Percentiles rank a stretch among this genome's conserved stretches.
These are phyloP conservation scores for Diaporthe batatas DNA, from an alignment of 2,329 filamentous ascomycete species.

Conservation along the genomic window DNA sequence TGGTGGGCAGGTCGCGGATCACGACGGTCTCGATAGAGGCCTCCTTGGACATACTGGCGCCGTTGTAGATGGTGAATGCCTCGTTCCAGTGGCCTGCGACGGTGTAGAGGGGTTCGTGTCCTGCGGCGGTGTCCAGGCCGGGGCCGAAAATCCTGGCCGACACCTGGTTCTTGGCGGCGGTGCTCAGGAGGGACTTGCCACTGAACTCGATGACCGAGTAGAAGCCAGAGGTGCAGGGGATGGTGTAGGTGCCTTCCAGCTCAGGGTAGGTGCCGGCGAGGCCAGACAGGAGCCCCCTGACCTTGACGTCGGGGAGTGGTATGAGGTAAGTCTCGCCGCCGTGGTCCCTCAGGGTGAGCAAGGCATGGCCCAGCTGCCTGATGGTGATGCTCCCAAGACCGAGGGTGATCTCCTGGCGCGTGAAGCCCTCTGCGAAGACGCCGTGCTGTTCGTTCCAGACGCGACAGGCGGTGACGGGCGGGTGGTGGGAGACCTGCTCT, in stretches of 20 bases:
- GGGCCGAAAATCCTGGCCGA: slow-evolving; percentile 44
- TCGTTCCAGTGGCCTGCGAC: slow-evolving; percentile 48
- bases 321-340: slow-evolving; percentile 47
- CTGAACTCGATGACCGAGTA: slow-evolving; percentile 47
- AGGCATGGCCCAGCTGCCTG: slow-evolving; percentile 46
- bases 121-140: slow-evolving; percentile 33
- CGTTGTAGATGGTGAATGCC: slow-evolving; percentile 44
- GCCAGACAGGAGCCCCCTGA: slow-evolving; percentile 45
- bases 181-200: slow-evolving; percentile 41
- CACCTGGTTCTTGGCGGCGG: slow-evolving; percentile 45
- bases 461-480: slow-evolving; percentile 48
- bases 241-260: slow-evolving; percentile 47
- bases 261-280: slow-evolving; percentile 45
- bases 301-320: slow-evolving; percentile 47
- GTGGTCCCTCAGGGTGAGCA: slow-evolving; percentile 52
- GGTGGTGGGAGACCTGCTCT: slow-evolving; percentile 50
- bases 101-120: slow-evolving; percentile 47
- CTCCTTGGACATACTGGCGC: slow-evolving; percentile 23
- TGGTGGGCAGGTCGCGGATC: slow-evolving; percentile 34
- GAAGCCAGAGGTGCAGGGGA: slow-evolving; percentile 48
- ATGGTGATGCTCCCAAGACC: slow-evolving; percentile 44
- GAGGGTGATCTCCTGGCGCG: slow-evolving; percentile 47
- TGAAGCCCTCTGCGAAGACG: slow-evolving; percentile 47
- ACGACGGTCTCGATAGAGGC: slow-evolving; percentile 20
- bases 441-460: slow-evolving; percentile 46